Evolutionary conservation across 2,329 filamentous ascomycete genomes (phyloP).

Genomic region (Balansia obtecta): DNA sequence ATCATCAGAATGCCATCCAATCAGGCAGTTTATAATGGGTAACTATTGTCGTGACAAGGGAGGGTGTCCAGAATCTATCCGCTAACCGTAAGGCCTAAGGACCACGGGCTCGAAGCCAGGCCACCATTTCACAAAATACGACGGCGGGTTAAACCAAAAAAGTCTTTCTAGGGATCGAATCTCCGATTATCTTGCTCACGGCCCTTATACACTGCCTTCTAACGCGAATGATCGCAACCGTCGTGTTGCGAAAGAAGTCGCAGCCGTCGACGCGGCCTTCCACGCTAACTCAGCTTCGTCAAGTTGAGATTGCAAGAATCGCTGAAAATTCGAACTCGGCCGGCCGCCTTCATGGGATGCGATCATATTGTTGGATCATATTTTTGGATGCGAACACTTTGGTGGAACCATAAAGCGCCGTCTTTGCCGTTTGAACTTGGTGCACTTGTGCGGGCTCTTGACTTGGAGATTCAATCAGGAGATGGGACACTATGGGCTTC

Average conservation of each 20-base stretch:
- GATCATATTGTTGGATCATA: too few species aligned
- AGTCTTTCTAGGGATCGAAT: background rate
- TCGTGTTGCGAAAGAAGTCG: background rate
- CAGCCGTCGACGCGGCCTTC: background rate
- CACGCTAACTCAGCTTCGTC: background rate
- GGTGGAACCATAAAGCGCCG: too few species aligned
- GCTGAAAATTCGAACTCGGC: too few species aligned
- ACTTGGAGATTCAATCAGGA: too few species aligned
- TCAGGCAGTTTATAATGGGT: background rate
- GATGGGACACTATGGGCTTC: too few species aligned
- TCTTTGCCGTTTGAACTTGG: too few species aligned
- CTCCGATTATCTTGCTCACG: background rate
- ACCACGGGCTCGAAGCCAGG: background rate
- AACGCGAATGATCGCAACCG: background rate
- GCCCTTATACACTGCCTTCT: background rate
- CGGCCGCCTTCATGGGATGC: too few species aligned
- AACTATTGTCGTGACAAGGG: background rate
- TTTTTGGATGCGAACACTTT: too few species aligned
- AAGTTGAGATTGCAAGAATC: background rate
- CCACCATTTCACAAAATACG: background rate
- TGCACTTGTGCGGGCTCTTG: too few species aligned
- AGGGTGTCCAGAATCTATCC: background rate
- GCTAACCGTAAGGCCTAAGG: background rate
- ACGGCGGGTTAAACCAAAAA: background rate
- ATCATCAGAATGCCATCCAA: background rate